Evolutionary conservation across 2,329 filamentous ascomycete species (phyloP), one percentile per base, ranked within the genome.

Genomic region (Magnaporthiopsis poae): DNA sequence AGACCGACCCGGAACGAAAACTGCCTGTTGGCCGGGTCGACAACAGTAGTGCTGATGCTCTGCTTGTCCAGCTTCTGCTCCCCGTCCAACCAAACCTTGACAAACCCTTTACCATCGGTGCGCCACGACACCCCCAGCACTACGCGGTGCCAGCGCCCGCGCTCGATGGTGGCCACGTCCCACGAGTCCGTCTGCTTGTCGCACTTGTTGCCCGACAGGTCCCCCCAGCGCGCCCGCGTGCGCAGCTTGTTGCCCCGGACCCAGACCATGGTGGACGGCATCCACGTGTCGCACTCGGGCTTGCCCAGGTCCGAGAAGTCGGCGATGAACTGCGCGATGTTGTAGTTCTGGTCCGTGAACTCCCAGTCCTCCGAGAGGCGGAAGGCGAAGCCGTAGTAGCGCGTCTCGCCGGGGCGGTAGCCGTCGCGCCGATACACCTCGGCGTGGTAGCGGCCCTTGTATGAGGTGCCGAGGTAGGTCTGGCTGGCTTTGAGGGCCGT

Each of bases 301-400:
- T 80, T 81, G 62, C 74, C 73, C 3, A 77, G 74, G 68, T 77
- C 76, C 1, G 73, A 72, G 68, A 82, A 82, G 69, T 82, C 76
- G 66, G 80, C 80, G 69, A 83, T 83, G 74, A 83, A 84, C 73
- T 84, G 81, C 0, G 77, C 80, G 61, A 83, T 71, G 73, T 82
- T 81, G 74, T 79, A 83, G 64, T 72, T 74, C 71, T 82, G 79
- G 1, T 73, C 71, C 18, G 74, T 73, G 70, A 81, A 81, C 68
- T 83, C 72, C 81, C 81, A 83, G 67, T 74, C 66, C 0, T 78
- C 71, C 33, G 77, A 75, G 9, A 84, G 77, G n/a, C 80, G 79
- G 74, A 84, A 83, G 0, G 75, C 73, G 71, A 84, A 84, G 52
- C 81, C 80, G 74, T 84, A 83, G 73, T 79, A 82, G 31, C 77